Evolutionary conservation across 805 yeast genomes (phyloP).

Genomic region (Saturnispora gosingensis): DNA sequence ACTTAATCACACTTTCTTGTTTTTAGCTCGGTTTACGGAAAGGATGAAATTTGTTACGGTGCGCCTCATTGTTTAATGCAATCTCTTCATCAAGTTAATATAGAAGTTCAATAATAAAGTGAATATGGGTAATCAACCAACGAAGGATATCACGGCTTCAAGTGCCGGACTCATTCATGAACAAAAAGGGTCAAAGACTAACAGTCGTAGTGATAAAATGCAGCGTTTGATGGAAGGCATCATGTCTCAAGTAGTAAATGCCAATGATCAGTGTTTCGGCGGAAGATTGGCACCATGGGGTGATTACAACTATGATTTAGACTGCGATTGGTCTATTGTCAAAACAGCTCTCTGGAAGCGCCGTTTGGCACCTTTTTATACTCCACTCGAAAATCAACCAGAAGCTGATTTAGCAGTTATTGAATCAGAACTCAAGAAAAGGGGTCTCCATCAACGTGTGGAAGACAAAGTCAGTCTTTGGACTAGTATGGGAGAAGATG

Average conservation of each 20-base stretch:
- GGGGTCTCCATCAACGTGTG: constrained; percentile 5
- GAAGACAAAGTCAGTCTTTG: constrained; percentile 41
- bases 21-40: neutral
- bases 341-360: constrained; percentile 59
- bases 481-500: constrained; percentile 47
- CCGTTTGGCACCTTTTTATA: constrained; percentile 78
- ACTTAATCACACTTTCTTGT: neutral
- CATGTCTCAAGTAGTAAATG: constrained; percentile 47
- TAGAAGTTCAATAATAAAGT: neutral
- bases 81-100: neutral
- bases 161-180: neutral
- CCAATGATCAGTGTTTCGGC: constrained; percentile 78
- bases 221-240: constrained; percentile 48
- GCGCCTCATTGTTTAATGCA: neutral
- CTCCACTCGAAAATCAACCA: constrained; percentile 78
- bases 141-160: neutral
- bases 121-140: neutral
- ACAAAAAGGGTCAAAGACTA: neutral
- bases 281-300: constrained; percentile 92
- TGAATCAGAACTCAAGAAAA: constrained; percentile 33
- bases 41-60: neutral
- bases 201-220: constrained; percentile 22
- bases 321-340: constrained; percentile 68
- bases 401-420: constrained; percentile 70
- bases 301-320: constrained; percentile 67